Conservation (phyloP, 495 filamentous ascomycete species). For the Podospora fimiseda region DNA sequence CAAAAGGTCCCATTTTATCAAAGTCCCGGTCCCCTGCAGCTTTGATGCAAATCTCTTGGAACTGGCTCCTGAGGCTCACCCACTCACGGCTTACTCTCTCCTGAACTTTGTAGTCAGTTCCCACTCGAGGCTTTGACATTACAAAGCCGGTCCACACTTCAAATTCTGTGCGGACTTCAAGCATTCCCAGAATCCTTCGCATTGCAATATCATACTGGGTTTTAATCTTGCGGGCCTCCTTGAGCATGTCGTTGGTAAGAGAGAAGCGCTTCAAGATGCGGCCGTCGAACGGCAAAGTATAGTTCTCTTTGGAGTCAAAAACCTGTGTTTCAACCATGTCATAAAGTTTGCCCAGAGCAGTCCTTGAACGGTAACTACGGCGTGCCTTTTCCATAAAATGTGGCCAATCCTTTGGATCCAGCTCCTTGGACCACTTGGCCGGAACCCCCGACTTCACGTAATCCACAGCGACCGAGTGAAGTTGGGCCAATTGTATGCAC, state of each 20-base stretch:
- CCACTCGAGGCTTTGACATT: constrained; percentile 57
- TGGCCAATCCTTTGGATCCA: constrained; percentile 61
- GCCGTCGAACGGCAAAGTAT: constrained; percentile 64
- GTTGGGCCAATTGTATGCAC: constrained; percentile 66
- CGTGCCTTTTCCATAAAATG: constrained; percentile 84
- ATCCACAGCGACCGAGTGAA: constrained; percentile 91
- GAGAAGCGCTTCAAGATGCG: constrained; percentile 64
- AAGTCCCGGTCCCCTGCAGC: constrained; percentile 57
- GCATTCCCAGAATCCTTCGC: constrained; percentile 75
- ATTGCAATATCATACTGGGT: constrained; percentile 69
- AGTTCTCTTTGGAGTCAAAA: constrained; percentile 64
- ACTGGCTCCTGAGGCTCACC: constrained; percentile 55
- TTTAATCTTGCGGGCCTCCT: constrained; percentile 61
- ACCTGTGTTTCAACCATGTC: constrained; percentile 47
- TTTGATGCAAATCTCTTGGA: constrained; percentile 56
- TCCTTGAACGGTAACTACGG: constrained; percentile 57
- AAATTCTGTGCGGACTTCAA: constrained; percentile 82
- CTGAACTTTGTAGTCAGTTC: constrained; percentile 75
- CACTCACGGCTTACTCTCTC: constrained; percentile 71
- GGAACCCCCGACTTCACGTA: constrained; percentile 83
- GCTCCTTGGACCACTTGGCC: constrained; percentile 56
- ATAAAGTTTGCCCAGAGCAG: constrained; percentile 77
- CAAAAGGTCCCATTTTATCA: constrained; percentile 57
- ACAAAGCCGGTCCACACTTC: constrained; percentile 86
- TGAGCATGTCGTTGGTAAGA: constrained; percentile 46